Percentiles rank a stretch among this genome's conserved stretches.
Conservation (phyloP, 1,284 basidiomycete genomes). For the Jaminaea rosea region DNA sequence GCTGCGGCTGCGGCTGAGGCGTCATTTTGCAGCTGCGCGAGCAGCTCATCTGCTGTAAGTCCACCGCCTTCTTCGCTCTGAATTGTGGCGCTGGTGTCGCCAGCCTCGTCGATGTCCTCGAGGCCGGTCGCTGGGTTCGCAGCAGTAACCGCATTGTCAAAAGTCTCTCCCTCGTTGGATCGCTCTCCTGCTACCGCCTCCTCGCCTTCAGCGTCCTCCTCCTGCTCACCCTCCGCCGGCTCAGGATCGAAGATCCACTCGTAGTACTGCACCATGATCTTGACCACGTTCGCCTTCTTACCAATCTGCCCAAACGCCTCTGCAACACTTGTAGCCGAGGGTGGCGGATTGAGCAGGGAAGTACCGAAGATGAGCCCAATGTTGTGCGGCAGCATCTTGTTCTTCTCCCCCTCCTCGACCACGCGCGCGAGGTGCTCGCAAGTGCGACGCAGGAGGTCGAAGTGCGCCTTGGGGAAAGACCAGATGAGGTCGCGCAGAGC, state of each 20-base stretch:
- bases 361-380: conserved; percentile 45
- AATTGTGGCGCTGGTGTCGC: too few relatives aligned
- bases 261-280: conserved; percentile 41
- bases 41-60: background rate
- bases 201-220: background rate
- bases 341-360: conserved; percentile 41
- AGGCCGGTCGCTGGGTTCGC: too few relatives aligned
- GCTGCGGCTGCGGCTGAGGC: background rate
- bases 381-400: conserved; percentile 45
- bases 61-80: too few relatives aligned
- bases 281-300: conserved; percentile 44
- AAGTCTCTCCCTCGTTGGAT: too few relatives aligned
- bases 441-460: conserved; percentile 33
- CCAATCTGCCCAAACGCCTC: conserved; percentile 38
- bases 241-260: conserved; percentile 43
- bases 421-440: conserved; percentile 38
- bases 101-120: too few relatives aligned
- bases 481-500: conserved; percentile 40
- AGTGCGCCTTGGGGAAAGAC: conserved; percentile 39
- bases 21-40: background rate
- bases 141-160: too few relatives aligned
- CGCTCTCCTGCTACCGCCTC: too few relatives aligned
- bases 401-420: conserved; percentile 30
- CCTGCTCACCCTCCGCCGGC: conserved; percentile 22
- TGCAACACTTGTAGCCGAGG: conserved; percentile 25